These are phyloP conservation scores for Naganishia onofrii DNA, from an alignment of 768 basidiomycete genomes.

Conservation along the genomic window DNA sequence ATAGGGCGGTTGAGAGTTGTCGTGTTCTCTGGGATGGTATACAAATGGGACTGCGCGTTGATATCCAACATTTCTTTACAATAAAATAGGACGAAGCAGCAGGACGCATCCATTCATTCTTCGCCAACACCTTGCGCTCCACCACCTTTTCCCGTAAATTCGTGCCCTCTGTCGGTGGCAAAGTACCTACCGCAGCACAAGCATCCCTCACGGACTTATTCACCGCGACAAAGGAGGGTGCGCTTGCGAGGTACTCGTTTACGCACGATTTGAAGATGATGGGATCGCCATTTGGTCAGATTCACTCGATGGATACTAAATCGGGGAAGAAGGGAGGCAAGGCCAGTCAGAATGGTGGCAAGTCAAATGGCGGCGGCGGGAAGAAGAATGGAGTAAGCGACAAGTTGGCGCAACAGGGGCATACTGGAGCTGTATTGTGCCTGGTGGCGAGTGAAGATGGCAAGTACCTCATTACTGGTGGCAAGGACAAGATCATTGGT, in stretches of 20 bases:
- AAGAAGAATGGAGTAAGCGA: constrained; percentile 14
- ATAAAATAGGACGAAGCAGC: constrained; percentile 34
- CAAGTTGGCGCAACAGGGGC: constrained; percentile 54
- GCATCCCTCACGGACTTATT: constrained; percentile 75
- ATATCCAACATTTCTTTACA: background rate
- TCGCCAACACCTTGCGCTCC: constrained; percentile 27
- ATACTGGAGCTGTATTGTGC: constrained; percentile 78
- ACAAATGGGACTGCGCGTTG: no score
- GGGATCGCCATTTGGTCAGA: constrained; percentile 43
- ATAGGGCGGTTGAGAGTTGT: no score
- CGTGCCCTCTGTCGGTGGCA: constrained; percentile 62
- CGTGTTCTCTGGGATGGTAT: no score
- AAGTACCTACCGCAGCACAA: constrained; percentile 78
- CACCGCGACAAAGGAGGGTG: constrained; percentile 85
- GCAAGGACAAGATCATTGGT: constrained; percentile 74
- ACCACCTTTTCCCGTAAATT: constrained; percentile 55
- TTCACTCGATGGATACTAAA: constrained; percentile 44
- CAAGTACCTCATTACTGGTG: constrained; percentile 78
- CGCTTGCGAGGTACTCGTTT: constrained; percentile 59
- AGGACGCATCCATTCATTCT: constrained; percentile 42
- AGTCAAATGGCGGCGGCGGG: constrained; percentile 38
- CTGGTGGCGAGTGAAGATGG: constrained; percentile 84
- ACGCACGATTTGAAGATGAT: constrained; percentile 45
- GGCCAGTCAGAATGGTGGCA: constrained; percentile 53
- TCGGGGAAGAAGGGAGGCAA: constrained; percentile 44